Evolutionary conservation across 371 early-diverging fungal species (phyloP), one percentile per base, ranked within the genome.

Genomic region (Coemansia sp.): DNA sequence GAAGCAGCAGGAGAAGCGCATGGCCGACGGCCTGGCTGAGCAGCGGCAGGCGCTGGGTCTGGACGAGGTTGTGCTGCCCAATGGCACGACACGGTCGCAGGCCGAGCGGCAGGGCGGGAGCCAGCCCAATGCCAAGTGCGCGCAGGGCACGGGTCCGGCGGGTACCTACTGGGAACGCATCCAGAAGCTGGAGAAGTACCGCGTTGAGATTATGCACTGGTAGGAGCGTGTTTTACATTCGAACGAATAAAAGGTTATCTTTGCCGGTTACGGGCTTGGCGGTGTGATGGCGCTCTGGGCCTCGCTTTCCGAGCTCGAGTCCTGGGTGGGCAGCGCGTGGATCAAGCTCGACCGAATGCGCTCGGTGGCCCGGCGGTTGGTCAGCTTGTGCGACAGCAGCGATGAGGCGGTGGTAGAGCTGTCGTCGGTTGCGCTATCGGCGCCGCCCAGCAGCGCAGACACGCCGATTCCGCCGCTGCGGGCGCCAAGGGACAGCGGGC

Each of bases 151-250:
- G 4, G 72, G 74, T 6, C 57, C 67, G 2, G 53, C 64, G 2
- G 76, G 76, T n/a, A 66, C 64, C n/a, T 72, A 76, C 57, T 76
- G 76, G 76, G 72, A 76, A 56, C 72, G 67, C 5, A 60, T 72
- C n/a, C 76, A 76, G 48, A 76, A 72, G 36, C 72, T 71, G n/a
- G 76, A 76, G 40, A 66, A 63, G 56, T 76, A 76, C 53, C 72
- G 76, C n/a, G 76, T 76, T 4, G 76, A 76, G 26, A 72, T 72
- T 35, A 72, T 76, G 64, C 72, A 76, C 58, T 76, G 76, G 76
- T 72, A 56, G 57, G 39, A 10, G n/a, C 9, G 26, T 33, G 6
- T 12, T 34, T 31, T 10, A 3, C 31, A 35, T 14, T 31, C 33
- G 31, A 34, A 31, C 31, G 12, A 51, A 39, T 42, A 10, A 9